Base-by-base conservation (phyloP, 2,329 filamentous ascomycete genomes). In the Sporothrix pallida region DNA sequence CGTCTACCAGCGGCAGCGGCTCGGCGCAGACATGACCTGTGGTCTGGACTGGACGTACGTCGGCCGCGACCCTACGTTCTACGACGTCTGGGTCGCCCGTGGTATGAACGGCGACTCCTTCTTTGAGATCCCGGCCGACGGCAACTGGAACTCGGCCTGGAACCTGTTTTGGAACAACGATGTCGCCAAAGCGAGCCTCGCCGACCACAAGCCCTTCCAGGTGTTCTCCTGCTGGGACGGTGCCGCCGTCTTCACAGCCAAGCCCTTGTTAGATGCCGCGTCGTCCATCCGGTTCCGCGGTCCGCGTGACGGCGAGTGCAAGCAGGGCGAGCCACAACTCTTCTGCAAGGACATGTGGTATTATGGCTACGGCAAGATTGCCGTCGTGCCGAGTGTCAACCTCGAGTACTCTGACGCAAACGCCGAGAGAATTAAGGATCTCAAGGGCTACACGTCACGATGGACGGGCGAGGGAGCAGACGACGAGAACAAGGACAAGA, bases 191-290 rank as follows among this genome's bases (percentile, higher is more conserved):
- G 63, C 74, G 1, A 79, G 83, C 2, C 84, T 83, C 71, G 63
- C 75, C 0, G 74, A 75, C 0, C 78, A 81, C 31, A 79, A 80
- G n/a, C 87, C 88, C 0, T 86, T 90, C 74, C 89, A 90, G 78
- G 88, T 89, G 79, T 76, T 76, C 46, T 74, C 87, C 0, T 90
- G 89, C 78, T 90, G 88, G 88, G 89, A 90, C 74, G 89, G 88
- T 2, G 86, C 85, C 0, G 82, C 83, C 0, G 84, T 83, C 0
- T 84, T 90, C 70, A 80, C 80, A 0, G 87, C 87, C 0, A 79
- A 80, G 56, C 86, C 87, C 0, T 78, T 90, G 9, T 73, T 88
- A 8, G 75, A 73, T 1, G 52, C n/a, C 2, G 23, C 37, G 10
- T 78, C 65, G 13, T 8, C n/a, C 13, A 12, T 89, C 2, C 75